Base-by-base conservation (phyloP, 306 rosid genomes). In the Pyrus communis region DNA sequence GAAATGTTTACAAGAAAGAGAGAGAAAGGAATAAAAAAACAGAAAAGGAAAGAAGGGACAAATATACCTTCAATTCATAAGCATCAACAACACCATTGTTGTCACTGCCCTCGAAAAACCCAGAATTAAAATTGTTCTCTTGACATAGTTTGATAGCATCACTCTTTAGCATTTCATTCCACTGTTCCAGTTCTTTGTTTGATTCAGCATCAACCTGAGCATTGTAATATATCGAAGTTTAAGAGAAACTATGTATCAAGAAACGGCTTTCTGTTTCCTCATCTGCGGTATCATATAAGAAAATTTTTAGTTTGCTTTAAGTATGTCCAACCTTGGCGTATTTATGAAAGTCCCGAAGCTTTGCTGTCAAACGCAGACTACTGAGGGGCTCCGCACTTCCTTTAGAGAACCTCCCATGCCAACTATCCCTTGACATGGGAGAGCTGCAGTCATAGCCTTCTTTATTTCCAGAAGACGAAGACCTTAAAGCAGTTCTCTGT, bases 121-220 rank as follows among this genome's bases (percentile, higher is more conserved):
- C 99, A 61, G 96, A 73, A 80, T 88, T 89, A 79, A 95, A 95
- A 78, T 90, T 91, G 85, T 95, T 95, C 75, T 92, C 97, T 71
- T 89, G 97, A 85, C 99, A 92, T 46, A 95, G 87, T 81, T 84
- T 95, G 78, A 95, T 73, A 14, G 87, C 96, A 21, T 95, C 99
- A 75, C 82, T 92, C 88, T 88, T 92, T 66, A 95, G 90, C 96
- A 89, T 85, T 89, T 95, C 99, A 86, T 90, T 92, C 99, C 99
- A 95, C 83, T 87, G 95, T 74, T 95, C 99, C 88, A 95, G 78
- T 79, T 95, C 99, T 85, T 89, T 95, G 75, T 65, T 86, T 59
- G 91, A 92, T 82, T 95, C 99, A 59, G 96, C 88, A 79, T 95
- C 99, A 38, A 89, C 85, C 99, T 95, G 84, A 78, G 73, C 76